phyloP scores from a whole-genome alignment of 352 stramenopile species.

The Phytopythium vexans region DNA sequence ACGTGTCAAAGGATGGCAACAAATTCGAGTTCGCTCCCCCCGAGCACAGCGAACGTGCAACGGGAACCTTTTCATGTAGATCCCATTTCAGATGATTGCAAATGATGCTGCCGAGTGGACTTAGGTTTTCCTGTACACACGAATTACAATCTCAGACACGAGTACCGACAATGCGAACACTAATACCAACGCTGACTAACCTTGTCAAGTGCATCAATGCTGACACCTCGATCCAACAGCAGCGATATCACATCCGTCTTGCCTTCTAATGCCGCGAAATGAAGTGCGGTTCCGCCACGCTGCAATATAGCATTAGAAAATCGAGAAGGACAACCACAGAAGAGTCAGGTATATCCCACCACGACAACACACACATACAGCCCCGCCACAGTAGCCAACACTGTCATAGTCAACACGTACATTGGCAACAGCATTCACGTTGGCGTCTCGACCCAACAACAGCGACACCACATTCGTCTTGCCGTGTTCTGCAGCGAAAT shows the following conservation, averaged over 20 bases:
- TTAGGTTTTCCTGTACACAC: conserved; percentile 5
- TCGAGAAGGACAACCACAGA: no score
- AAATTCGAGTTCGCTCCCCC: background rate
- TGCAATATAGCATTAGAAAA: no score
- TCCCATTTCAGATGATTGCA: background rate
- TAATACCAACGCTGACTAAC: background rate
- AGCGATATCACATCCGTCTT: conserved; percentile 1
- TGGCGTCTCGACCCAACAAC: no score
- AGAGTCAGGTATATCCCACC: no score
- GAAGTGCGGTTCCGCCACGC: background rate
- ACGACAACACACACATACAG: no score
- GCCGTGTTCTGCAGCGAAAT: no score
- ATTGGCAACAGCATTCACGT: no score
- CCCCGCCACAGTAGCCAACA: no score
- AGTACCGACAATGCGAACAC: background rate
- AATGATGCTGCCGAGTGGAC: conserved; percentile 8
- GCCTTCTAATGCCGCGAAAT: conserved; percentile 5
- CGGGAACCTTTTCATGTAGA: conserved; percentile 2
- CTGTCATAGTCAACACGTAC: no score
- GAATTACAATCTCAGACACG: background rate
- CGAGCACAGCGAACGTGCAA: conserved; percentile 6
- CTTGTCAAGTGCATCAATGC: conserved; percentile 3
- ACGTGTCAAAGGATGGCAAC: background rate
- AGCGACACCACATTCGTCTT: no score
- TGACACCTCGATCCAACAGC: background rate